Evolutionary conservation across 192 early-diverging fungal genomes (phyloP), one percentile per base, ranked within the genome.

Genomic region (Linnemannia zychae): DNA sequence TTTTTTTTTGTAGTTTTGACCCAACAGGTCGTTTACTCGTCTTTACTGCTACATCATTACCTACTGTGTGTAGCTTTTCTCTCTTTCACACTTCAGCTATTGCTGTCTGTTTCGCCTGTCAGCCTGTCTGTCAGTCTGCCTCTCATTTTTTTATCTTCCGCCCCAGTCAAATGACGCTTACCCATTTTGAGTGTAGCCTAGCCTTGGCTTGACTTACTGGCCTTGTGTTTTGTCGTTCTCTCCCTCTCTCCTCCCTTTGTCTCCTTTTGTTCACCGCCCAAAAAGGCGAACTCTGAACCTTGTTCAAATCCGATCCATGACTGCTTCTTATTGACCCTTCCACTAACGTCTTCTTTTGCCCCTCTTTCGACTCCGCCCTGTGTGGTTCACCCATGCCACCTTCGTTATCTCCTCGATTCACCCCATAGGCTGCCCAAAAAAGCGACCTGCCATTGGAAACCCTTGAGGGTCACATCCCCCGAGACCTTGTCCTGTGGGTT

Each of bases 401-500:
- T 74, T 74, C 22, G 1, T 71, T 37, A n/a, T 70, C 31, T n/a
- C 3, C 4, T 67, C 47, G 37, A 48, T 40, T 20, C 57, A 20
- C 66, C 33, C 67, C 74, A 74, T 67, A 81, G 83, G 94, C 94
- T 33, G 93, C 92, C 31, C 33, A 87, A 50, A 84, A 86, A 28
- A 87, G 91, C 7, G 75, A 67, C 24, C 77, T 94, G 34, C 65
- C 90, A 3, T 76, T 91, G 3, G 82, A 79, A 22, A 52, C 91
- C 22, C 78, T 95, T 22, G 90, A 91, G 71, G 77, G 87, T 12
- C 86, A 88, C 40, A 80, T 95, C 67, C 94, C 94, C 24, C 91
- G 90, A 52, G 94, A 95, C 87, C 82, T 94, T 22, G 91, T 94
- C 49, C 79, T 95, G 18, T 95, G 94, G 94, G 91, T 94, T 65